Evolutionary conservation across 371 early-diverging fungal genomes (phyloP).

Genomic region (Mortierella sp.): DNA sequence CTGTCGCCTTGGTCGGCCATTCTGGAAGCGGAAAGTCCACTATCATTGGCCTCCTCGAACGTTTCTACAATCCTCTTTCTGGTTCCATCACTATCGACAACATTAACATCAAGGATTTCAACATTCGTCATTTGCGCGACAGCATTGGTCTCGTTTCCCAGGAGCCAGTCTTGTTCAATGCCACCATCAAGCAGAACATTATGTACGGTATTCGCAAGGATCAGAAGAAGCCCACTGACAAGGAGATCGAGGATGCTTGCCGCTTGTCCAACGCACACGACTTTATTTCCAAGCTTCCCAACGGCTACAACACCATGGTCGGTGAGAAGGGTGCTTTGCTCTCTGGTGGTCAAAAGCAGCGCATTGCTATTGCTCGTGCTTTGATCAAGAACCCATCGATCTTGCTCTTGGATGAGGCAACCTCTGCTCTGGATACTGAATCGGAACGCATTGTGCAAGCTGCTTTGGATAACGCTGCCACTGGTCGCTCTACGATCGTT

Average conservation of each 20-base stretch:
- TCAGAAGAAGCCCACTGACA: slow-evolving; percentile 52
- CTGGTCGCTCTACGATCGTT: slow-evolving; percentile 71
- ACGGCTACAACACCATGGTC: slow-evolving; percentile 81
- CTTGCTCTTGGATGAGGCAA: slow-evolving; percentile 94
- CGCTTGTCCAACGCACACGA: slow-evolving; percentile 79
- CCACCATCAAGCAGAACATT: slow-evolving; percentile 84
- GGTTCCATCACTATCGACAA: slow-evolving; percentile 82
- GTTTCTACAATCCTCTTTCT: slow-evolving; percentile 84
- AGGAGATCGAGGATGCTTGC: slow-evolving; percentile 65
- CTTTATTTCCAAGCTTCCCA: slow-evolving; percentile 80
- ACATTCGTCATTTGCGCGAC: slow-evolving; percentile 77
- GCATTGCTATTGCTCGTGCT: slow-evolving; percentile 90
- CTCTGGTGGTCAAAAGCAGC: slow-evolving; percentile 89
- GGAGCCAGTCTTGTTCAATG: slow-evolving; percentile 91
- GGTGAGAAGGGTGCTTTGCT: slow-evolving; percentile 81
- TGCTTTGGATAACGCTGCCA: slow-evolving; percentile 79
- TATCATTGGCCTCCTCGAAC: slow-evolving; percentile 85
- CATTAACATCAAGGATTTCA: slow-evolving; percentile 69
- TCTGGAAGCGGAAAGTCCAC: slow-evolving; percentile 95
- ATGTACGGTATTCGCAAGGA: slow-evolving; percentile 67
- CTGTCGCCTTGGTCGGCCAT: slow-evolving; percentile 81
- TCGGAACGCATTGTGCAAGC: slow-evolving; percentile 89
- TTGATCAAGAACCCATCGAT: slow-evolving; percentile 86
- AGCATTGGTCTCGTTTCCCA: slow-evolving; percentile 89
- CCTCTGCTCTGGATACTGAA: slow-evolving; percentile 89